Base-by-base conservation (phyloP, 2,329 filamentous ascomycete genomes). In the Canariomyces notabilis region DNA sequence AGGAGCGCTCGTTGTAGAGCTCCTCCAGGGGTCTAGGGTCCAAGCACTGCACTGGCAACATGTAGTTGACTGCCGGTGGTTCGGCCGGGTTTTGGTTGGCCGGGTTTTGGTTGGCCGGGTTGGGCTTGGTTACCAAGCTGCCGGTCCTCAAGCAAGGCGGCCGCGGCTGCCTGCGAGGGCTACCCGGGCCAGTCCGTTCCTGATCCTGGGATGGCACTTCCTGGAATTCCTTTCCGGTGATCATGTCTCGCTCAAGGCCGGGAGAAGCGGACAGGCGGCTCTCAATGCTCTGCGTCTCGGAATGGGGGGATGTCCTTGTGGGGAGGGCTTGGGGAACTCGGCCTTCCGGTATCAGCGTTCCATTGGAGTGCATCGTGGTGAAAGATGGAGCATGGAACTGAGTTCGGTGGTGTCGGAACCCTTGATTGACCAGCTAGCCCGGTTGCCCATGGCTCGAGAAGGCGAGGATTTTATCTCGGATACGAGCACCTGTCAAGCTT, bases 1-100 rank as follows among this genome's bases (percentile, higher is more conserved):
- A 77, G 6, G 67, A 59, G 11, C 67, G 64, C 53, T 82, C 76
- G 3, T 60, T 59, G 43, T 69, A 65, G 4, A 77, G 62, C 5
- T 68, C 66, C 15, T 69, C 63, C 39, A 72, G 65, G 0, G 69
- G 57, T 1, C 71, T 65, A 2, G 66, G 67, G 3, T 64, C 59
- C 36, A 71, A 59, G 46, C 64, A 54, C 14, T 48, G 48, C 8
- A 61, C 23, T 1, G 46, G 37, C 8, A 23, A 23, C 32, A 34
- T 38, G 33, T 46, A 46, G 42, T 11, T 36, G 47, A 7, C 43
- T 29, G 42, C 20, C 9, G 15, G 26, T 5, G 12, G 39, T 11
- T 41, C 19, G 14, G 39, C 21, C 5, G 23, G 34, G 18, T 8
- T 18, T n/a, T 20, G 38, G 35, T 23, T 19, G 29, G 18, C 7